Base-by-base conservation (phyloP, 2,329 filamentous ascomycete species). In the Fusarium hainanense region DNA sequence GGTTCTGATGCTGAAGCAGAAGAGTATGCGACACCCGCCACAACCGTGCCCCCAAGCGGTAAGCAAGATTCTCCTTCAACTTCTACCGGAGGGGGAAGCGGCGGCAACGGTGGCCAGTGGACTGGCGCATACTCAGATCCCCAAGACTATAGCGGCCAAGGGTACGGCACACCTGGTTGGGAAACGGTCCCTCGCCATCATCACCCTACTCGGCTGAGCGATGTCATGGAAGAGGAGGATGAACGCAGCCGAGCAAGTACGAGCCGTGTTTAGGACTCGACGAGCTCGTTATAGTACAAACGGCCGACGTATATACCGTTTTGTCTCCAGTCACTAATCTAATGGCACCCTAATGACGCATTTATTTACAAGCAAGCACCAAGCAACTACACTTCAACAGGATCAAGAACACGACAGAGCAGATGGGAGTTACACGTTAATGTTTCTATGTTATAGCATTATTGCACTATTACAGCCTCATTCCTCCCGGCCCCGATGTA, bases 141-240 rank as follows among this genome's bases (percentile, higher is more conserved):
- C 12, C 81, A 87, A 20, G 91, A 93, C 74, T 93, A 93, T 75
- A 84, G 86, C 7, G 91, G 90, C 46, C 82, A 88, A 46, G 89
- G 87, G 23, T 93, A 90, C 79, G 89, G 85, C 10, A 87, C 88
- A 3, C 85, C 89, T 4, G 90, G 88, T 18, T 97, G 93, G 93
- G 92, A 96, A 68, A 82, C 83, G n/a, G 83, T 93, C 68, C 90
- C 91, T 25, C 87, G 90, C 58, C 94, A 97, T 79, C 93, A 96
- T 72, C 93, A 97, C 80, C 94, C 94, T 0, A 97, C 94, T 11
- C 85, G 94, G 59, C 83, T 97, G 68, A 97, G 93, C 78, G 94
- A 97, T 80, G 94, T 97, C 28, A 86, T 96, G 30, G 92, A 94
- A 76, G 93, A 93, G 76, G 91, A 97, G 69, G 93, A 96, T 71